Base-by-base conservation (phyloP, 176 grass and related monocot species). In the Tillandsia fasciculata region DNA sequence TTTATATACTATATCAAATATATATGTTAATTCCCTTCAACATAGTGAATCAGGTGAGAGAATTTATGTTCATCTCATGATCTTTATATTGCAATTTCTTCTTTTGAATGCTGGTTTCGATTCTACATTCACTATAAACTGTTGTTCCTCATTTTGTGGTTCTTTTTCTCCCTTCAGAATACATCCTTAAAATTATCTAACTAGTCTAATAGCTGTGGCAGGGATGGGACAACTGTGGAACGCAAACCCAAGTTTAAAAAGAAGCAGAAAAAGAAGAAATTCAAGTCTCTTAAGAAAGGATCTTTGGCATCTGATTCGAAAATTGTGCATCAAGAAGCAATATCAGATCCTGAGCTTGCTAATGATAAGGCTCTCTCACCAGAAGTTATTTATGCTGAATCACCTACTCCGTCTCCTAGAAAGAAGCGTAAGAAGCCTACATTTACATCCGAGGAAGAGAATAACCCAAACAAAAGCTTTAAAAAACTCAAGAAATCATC, bases 221-320 rank as follows among this genome's bases (percentile, higher is more conserved):
- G 56, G 56, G 22, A 9, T 7, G 22, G 17, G 5, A 2, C 56
- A 22, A 15, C 56, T 23, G 56, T 61, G 7, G 56, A 80, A 51
- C 66, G 26, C 48, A 99, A 85, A 85, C 9, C 79, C 11, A 93
- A 90, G 77, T 82, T 72, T 24, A 99, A 83, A 81, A 99, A 90
- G 77, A 97, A 88, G 48, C 74, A 71, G 75, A 93, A 90, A 67
- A 90, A 90, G 69, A 71, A 86, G 26, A 99, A 90, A 70, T 93
- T 99, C 67, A 93, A 93, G 79, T 99, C 94, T 26, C 65, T 88
- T 28, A 90, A 93, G 75, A 99, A 83, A 78, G 84, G 76, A 29
- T 83, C 78, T 74, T 64, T 88, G 50, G 83, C 84, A 2, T 90
- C 94, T 49, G 90, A 90, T 57, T 73, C 87, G 68, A 87, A 93